Evolutionary conservation across 78 protist species (phyloP).

Genomic region (Dictyostelium purpureum): DNA sequence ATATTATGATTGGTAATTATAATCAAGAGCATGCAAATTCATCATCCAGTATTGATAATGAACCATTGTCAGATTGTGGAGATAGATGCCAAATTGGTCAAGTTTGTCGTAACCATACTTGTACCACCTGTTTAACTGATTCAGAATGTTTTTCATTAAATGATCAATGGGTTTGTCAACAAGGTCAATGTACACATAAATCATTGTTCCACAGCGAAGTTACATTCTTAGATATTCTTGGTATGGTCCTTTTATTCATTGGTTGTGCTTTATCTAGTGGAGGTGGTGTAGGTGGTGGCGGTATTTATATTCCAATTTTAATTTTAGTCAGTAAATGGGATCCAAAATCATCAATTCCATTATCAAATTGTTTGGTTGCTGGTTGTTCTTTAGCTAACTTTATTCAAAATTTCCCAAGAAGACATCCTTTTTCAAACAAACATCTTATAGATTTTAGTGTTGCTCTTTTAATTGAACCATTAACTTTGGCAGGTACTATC

Average conservation of each 20-base stretch:
- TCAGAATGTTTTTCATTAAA: background rate
- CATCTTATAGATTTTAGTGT: constrained; percentile 58
- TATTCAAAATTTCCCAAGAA: constrained; percentile 70
- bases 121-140: constrained; percentile 13
- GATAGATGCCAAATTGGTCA: constrained; percentile 38
- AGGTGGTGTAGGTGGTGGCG: constrained; percentile 83
- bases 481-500: constrained; percentile 63
- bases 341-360: constrained; percentile 60
- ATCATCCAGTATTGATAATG: background rate
- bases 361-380: constrained; percentile 76
- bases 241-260: constrained; percentile 20
- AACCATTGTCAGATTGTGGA: background rate
- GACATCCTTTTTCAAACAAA: constrained; percentile 66
- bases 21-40: background rate
- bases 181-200: constrained; percentile 36
- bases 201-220: constrained; percentile 42
- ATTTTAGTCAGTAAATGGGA: constrained; percentile 38
- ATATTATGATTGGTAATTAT: background rate
- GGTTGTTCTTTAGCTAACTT: constrained; percentile 74
- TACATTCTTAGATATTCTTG: constrained; percentile 10
- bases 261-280: constrained; percentile 73
- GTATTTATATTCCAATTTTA: constrained; percentile 68
- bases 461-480: constrained; percentile 64
- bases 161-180: constrained; percentile 13
- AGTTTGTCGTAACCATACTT: constrained; percentile 25